A percentile compares a stretch with the other conserved stretches of the same genome.
These are phyloP conservation scores for Drosera capensis DNA, from an alignment of 148 eudicot species.

Conservation along the genomic window DNA sequence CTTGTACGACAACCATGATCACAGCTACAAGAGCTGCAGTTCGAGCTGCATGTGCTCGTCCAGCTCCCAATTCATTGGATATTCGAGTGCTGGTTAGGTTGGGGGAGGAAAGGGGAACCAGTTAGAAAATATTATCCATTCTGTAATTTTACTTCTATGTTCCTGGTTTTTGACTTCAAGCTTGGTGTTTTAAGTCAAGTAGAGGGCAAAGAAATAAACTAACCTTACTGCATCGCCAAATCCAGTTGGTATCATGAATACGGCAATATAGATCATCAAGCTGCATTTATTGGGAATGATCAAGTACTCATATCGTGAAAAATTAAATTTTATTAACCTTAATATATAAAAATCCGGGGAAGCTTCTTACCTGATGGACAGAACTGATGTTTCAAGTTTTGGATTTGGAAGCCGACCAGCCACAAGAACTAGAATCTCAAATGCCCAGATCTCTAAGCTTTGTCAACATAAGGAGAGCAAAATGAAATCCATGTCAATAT, in stretches of 20 bases:
- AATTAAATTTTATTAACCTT: background rate
- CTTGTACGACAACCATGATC: too few relatives aligned
- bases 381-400: conserved; percentile 10
- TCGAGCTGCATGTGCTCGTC: conserved; percentile 44
- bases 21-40: conserved; percentile 31
- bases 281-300: too few relatives aligned
- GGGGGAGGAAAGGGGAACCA: too few relatives aligned
- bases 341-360: background rate
- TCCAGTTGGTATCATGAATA: too few relatives aligned
- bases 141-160: too few relatives aligned
- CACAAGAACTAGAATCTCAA: conserved; percentile 19
- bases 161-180: too few relatives aligned
- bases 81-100: conserved; percentile 25
- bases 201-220: too few relatives aligned
- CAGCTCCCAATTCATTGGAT: conserved; percentile 83
- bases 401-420: conserved; percentile 15
- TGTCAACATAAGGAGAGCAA: background rate
- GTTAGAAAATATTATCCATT: too few relatives aligned
- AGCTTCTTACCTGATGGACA: conserved; percentile 2
- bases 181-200: too few relatives aligned
- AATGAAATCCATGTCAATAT: too few relatives aligned
- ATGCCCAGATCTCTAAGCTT: conserved; percentile 25
- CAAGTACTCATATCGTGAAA: background rate
- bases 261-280: too few relatives aligned
- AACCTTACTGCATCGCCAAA: too few relatives aligned